These are phyloP conservation scores for Usnea hakonensis DNA, from an alignment of 495 filamentous ascomycete species.

Conservation along the genomic window DNA sequence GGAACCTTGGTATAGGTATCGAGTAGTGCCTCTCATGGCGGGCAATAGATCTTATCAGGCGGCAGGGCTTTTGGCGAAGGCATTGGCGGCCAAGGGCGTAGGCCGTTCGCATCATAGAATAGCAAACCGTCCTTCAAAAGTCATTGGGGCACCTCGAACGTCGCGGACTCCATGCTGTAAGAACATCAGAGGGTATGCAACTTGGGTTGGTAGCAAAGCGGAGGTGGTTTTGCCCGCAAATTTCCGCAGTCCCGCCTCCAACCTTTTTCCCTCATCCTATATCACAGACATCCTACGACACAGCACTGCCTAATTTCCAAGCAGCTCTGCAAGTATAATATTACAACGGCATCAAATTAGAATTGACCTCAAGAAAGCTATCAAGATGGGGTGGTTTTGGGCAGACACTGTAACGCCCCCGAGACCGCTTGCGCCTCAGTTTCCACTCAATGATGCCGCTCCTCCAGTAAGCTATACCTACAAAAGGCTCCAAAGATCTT, in stretches of 20 bases:
- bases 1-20: slow-evolving; percentile 12
- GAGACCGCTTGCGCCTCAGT: slow-evolving; percentile 39
- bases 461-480: slow-evolving; percentile 60
- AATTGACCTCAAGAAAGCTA: not conserved
- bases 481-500: not conserved
- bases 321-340: not conserved
- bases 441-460: slow-evolving; percentile 33
- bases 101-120: slow-evolving; percentile 45
- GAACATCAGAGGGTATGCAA: not conserved
- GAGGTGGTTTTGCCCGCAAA: slow-evolving; percentile 15
- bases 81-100: slow-evolving; percentile 48
- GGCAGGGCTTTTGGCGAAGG: slow-evolving; percentile 31
- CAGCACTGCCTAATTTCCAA: not conserved
- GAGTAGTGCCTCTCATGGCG: slow-evolving; percentile 28
- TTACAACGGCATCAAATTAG: not conserved
- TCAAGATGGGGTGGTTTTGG: slow-evolving; percentile 96
- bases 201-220: not conserved
- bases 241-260: not conserved
- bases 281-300: not conserved
- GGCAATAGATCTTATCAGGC: slow-evolving; percentile 17
- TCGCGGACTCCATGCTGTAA: not conserved
- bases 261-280: not conserved
- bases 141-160: not conserved
- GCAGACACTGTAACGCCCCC: slow-evolving; percentile 54
- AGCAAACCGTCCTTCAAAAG: not conserved